Evolutionary conservation across 2,329 filamentous ascomycete genomes (phyloP).

Genomic region (Fusarium anthophilum): DNA sequence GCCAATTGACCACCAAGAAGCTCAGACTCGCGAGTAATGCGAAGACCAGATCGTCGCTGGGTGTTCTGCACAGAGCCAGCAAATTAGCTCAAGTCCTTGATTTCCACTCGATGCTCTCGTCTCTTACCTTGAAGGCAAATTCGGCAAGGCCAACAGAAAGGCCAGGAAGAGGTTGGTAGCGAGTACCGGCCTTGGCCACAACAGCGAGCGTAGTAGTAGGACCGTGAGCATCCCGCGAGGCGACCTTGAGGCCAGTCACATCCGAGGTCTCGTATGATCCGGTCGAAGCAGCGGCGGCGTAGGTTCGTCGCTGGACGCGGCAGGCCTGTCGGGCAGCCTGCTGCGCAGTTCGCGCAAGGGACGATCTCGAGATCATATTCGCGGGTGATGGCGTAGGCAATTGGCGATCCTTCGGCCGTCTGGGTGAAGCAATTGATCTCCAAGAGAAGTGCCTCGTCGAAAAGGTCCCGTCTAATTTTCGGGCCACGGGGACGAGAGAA

Average conservation of each 20-base stretch:
- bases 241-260: slow-evolving; percentile 88
- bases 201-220: slow-evolving; percentile 91
- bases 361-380: slow-evolving; percentile 71
- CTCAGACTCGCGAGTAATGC: slow-evolving; percentile 94
- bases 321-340: slow-evolving; percentile 65
- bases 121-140: slow-evolving; percentile 92
- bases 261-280: slow-evolving; percentile 90
- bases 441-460: slow-evolving; percentile 55
- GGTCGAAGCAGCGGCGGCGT: slow-evolving; percentile 69
- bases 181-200: slow-evolving; percentile 92
- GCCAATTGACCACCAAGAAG: slow-evolving; percentile 91
- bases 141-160: slow-evolving; percentile 90
- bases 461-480: slow-evolving; percentile 58
- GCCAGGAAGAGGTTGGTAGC: slow-evolving; percentile 90
- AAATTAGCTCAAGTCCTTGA: slow-evolving; percentile 58
- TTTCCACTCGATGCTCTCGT: slow-evolving; percentile 15
- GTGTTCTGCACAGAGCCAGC: slow-evolving; percentile 72
- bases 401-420: slow-evolving; percentile 59
- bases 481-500: slow-evolving; percentile 44
- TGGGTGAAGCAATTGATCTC: slow-evolving; percentile 51
- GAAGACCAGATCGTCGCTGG: slow-evolving; percentile 84
- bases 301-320: slow-evolving; percentile 65
- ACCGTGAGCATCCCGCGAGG: slow-evolving; percentile 87
- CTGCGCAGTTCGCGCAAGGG: slow-evolving; percentile 67
- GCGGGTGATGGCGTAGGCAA: slow-evolving; percentile 65